phyloP scores from a whole-genome alignment of 192 early-diverging fungal genomes.

The Allomyces macrogynus region DNA sequence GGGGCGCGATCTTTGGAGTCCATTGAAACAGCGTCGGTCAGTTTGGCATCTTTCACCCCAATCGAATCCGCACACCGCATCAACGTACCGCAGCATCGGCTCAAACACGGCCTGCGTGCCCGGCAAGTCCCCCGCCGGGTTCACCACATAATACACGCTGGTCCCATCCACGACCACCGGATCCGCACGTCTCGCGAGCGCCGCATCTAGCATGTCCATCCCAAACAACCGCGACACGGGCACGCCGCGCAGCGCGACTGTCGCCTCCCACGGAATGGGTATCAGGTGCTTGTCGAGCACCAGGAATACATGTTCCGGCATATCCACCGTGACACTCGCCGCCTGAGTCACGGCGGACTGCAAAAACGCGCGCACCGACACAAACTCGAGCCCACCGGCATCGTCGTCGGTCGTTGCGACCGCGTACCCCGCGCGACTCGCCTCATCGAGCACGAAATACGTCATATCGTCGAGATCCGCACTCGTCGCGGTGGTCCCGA shows the following conservation, averaged over 20 bases:
- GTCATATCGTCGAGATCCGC: not conserved
- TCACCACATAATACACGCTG: conserved; percentile 63
- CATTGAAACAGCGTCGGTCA: not conserved
- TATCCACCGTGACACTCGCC: too few species aligned
- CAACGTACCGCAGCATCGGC: conserved; percentile 12
- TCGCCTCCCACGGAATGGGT: conserved; percentile 71
- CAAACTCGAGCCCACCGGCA: too few species aligned
- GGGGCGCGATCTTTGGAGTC: conserved; percentile 2
- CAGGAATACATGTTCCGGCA: conserved; percentile 44
- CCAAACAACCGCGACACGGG: conserved; percentile 67
- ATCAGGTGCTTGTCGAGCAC: conserved; percentile 71
- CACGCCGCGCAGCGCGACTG: conserved; percentile 44
- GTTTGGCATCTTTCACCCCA: too few species aligned
- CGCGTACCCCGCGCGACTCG: not conserved
- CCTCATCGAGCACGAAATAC: not conserved
- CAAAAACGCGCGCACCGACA: too few species aligned
- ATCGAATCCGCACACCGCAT: not conserved
- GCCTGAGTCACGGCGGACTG: too few species aligned
- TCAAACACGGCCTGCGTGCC: conserved; percentile 64
- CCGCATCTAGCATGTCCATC: conserved; percentile 35
- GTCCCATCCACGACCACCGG: conserved; percentile 13
- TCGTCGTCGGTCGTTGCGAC: not conserved
- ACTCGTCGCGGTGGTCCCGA: not conserved
- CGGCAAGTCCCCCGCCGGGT: conserved; percentile 70
- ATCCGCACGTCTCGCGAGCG: not conserved